Percentiles rank a stretch among this genome's conserved stretches.
These are phyloP conservation scores for Warburgia ugandensis DNA, from an alignment of 164 flowering plant genomes.

Conservation along the genomic window DNA sequence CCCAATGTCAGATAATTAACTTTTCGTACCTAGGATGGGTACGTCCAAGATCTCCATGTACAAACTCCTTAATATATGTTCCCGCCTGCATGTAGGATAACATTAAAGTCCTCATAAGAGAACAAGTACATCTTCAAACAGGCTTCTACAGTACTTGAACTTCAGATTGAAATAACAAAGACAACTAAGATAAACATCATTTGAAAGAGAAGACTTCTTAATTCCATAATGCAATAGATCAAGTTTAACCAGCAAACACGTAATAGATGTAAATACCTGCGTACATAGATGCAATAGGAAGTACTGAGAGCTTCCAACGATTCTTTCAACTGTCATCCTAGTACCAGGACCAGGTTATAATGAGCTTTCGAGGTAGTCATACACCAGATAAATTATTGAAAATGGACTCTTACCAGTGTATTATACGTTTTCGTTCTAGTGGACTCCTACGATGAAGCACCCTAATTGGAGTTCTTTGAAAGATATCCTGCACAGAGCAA, in stretches of 20 bases:
- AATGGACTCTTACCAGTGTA: slow-evolving; percentile 61
- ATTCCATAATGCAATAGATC: too few species aligned
- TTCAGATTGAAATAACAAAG: too few species aligned
- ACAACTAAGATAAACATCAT: too few species aligned
- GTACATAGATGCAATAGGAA: slow-evolving; percentile 87
- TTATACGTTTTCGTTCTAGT: slow-evolving; percentile 72
- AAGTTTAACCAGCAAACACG: too few species aligned
- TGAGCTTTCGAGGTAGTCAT: slow-evolving; percentile 4
- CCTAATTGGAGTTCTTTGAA: slow-evolving; percentile 85
- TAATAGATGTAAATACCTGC: slow-evolving; percentile 71
- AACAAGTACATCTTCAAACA: neutral
- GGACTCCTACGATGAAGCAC: slow-evolving; percentile 99
- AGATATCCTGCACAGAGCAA: slow-evolving; percentile 40
- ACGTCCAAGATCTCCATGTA: slow-evolving; percentile 97
- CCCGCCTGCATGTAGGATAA: slow-evolving; percentile 62
- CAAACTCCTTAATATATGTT: slow-evolving; percentile 96
- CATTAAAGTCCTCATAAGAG: neutral
- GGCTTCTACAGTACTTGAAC: neutral
- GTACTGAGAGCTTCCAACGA: slow-evolving; percentile 69
- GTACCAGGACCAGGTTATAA: slow-evolving; percentile 1
- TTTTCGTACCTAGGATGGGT: slow-evolving; percentile 71
- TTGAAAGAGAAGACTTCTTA: too few species aligned
- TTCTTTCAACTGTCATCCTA: slow-evolving; percentile 82
- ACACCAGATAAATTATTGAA: neutral
- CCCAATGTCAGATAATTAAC: too few species aligned